phyloP scores from a whole-genome alignment of 176 grass and related monocot species.

The Leersia perrieri region DNA sequence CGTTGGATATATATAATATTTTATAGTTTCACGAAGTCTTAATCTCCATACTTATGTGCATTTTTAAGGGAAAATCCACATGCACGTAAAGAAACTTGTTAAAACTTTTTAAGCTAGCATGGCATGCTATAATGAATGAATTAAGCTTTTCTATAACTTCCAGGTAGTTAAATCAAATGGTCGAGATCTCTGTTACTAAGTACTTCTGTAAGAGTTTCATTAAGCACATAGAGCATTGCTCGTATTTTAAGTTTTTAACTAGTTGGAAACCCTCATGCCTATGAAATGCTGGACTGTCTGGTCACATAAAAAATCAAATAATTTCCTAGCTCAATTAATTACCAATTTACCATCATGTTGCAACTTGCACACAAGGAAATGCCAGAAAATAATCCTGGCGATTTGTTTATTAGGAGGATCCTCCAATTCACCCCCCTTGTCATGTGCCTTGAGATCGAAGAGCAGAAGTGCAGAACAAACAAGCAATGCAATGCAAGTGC shows the following conservation, averaged over 20 bases:
- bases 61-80: too few relatives aligned
- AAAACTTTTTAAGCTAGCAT: too few relatives aligned
- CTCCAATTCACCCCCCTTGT: conserved; percentile 2
- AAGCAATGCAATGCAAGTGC: conserved; percentile 19
- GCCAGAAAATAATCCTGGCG: conserved; percentile 3
- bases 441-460: conserved; percentile 30
- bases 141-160: too few relatives aligned
- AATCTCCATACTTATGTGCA: not conserved
- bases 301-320: not conserved
- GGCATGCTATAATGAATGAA: too few relatives aligned
- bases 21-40: not conserved
- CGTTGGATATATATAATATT: not conserved
- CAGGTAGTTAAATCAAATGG: too few relatives aligned
- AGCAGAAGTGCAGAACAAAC: conserved; percentile 21
- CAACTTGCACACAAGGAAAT: conserved; percentile 15
- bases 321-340: not conserved
- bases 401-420: conserved; percentile 28
- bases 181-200: too few relatives aligned
- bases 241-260: not conserved
- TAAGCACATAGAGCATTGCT: too few relatives aligned
- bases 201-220: too few relatives aligned
- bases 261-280: too few relatives aligned
- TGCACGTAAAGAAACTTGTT: too few relatives aligned
- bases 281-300: too few relatives aligned
- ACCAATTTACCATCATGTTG: conserved; percentile 1